phyloP scores from a whole-genome alignment of 768 basidiomycete species.

The Russula sp. region DNA sequence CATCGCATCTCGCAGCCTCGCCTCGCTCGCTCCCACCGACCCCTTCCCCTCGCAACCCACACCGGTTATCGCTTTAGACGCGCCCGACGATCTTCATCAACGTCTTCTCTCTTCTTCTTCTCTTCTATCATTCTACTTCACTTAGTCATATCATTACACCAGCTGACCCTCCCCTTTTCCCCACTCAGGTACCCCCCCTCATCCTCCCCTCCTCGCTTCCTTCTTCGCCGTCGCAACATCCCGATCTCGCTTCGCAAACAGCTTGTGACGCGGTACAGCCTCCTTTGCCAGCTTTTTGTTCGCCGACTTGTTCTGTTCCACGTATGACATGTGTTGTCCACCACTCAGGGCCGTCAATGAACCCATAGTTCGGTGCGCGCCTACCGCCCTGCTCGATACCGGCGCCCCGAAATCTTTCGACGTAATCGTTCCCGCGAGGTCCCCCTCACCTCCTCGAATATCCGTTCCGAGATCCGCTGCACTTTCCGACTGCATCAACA shows the following conservation, averaged over 20 bases:
- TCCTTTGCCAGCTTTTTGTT: conserved; percentile 69
- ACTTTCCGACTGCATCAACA: conserved; percentile 84
- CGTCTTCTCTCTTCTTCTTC: not conserved
- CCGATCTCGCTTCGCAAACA: conserved; percentile 80
- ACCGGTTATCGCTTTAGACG: conserved; percentile 12
- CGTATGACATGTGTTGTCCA: conserved; percentile 86
- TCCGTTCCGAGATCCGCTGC: conserved; percentile 86
- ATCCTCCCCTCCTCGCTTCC: conserved; percentile 26
- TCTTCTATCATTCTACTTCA: not conserved
- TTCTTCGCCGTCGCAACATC: conserved; percentile 52
- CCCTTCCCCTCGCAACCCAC: conserved; percentile 15
- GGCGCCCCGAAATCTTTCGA: conserved; percentile 77
- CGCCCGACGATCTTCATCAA: conserved; percentile 7
- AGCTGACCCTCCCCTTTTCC: not conserved
- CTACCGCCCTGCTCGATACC: conserved; percentile 44
- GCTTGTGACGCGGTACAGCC: conserved; percentile 53
- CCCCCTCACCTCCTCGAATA: conserved; percentile 74
- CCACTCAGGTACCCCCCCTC: conserved; percentile 18
- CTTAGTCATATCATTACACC: not conserved
- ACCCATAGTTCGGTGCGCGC: conserved; percentile 71
- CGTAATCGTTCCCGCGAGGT: conserved; percentile 78
- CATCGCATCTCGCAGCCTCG: not conserved
- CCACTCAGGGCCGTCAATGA: conserved; percentile 80
- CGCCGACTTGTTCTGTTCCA: conserved; percentile 86
- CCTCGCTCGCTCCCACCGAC: not conserved